Evolutionary conservation across 164 flowering plant genomes (phyloP).

Genomic region (Sedum album): DNA sequence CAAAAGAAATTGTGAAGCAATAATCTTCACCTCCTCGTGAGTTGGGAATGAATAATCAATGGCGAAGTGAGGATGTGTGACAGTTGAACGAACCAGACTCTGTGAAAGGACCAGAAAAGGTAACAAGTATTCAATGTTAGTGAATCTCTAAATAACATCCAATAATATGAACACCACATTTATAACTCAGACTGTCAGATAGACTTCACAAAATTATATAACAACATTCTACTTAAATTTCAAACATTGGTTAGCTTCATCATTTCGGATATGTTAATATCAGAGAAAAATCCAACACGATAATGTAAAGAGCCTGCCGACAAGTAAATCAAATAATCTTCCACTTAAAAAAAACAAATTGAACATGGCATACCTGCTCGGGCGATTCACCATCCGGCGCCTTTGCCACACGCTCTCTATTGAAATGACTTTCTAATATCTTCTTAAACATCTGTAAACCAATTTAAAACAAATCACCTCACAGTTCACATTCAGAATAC

Average conservation of each 20-base stretch:
- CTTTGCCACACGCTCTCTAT: conserved; percentile 26
- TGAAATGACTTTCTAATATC: conserved; percentile 26
- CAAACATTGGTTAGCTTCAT: no score
- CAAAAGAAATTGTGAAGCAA: background rate
- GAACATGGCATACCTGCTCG: conserved; percentile 40
- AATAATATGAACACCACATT: background rate
- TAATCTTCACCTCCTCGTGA: background rate
- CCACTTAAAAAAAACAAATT: no score
- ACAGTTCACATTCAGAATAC: background rate
- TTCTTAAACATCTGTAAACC: conserved; percentile 8
- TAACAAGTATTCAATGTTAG: conserved; percentile 8
- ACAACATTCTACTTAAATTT: no score
- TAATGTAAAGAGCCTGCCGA: no score
- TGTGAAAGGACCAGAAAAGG: conserved; percentile 48
- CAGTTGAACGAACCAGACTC: conserved; percentile 67
- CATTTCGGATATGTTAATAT: no score
- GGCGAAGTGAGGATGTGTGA: conserved; percentile 52
- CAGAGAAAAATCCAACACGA: no score
- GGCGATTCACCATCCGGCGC: conserved; percentile 42
- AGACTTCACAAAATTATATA: no score
- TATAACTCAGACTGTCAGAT: background rate
- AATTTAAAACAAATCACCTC: background rate
- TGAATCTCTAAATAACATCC: background rate
- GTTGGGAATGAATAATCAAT: conserved; percentile 23
- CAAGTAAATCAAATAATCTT: background rate